Evolutionary conservation across 2,329 filamentous ascomycete species (phyloP), one percentile per base, ranked within the genome.

Genomic region (Blastomyces gilchristii): DNA sequence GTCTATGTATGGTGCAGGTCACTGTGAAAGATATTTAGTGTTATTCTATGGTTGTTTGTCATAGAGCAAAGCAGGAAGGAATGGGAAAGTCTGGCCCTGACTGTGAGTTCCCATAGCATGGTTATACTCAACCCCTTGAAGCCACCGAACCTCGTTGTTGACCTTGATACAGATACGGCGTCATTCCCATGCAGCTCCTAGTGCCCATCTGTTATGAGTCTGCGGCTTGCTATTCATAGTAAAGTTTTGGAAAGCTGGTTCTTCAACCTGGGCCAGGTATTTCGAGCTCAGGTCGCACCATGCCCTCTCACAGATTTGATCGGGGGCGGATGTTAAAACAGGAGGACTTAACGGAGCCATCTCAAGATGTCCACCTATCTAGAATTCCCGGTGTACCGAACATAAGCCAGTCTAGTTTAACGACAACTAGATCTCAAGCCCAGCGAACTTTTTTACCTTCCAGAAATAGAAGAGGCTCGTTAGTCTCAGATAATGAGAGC

Each of bases 291-390:
- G 65, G 67, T 73, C 69, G 62, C 69, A 73, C 67, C 65, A 77
- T 77, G 76, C 70, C 72, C 66, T 74, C 71, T 67, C 69, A 74
- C 69, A 74, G 66, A 67, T 65, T 67, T 67, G 71, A 71, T 66
- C 69, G 68, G 57, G 67, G 68, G 66, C 71, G 70, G 67, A 69
- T 69, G 69, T 69, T 70, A 65, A 69, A 69, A 65, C 63, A 71
- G 54, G 70, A 66, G 66, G 67, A 71, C 66, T 62, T 66, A 62
- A 67, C 66, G 58, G 60, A 66, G 61, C 68, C 70, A 61, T 56
- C 64, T 64, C 67, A 68, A 66, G 69, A 69, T 64, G 67, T 64
- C 64, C 70, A 67, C 62, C 67, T 67, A 60, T 67, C 69, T 47
- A 67, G 63, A 64, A 67, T 67, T 53, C 65, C 67, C 62, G 62